Conservation (phyloP, 2,329 filamentous ascomycete genomes). For the Eutypa lata region DNA sequence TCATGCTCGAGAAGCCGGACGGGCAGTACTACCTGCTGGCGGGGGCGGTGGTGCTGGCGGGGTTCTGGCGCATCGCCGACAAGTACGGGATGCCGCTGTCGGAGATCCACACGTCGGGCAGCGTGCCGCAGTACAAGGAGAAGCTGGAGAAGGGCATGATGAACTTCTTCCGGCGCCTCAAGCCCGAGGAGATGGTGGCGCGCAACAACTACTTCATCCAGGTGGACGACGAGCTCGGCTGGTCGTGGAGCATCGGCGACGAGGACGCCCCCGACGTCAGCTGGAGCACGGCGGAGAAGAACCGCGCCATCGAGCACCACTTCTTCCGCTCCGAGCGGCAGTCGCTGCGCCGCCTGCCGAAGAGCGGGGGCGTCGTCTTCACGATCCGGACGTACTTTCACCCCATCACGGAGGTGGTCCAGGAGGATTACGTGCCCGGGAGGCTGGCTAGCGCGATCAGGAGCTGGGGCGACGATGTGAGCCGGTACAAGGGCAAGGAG, state of each 20-base stretch:
- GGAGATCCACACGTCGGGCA: slow-evolving; percentile 75
- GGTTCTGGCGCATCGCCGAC: slow-evolving; percentile 80
- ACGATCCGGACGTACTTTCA: slow-evolving; percentile 80
- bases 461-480: slow-evolving; percentile 79
- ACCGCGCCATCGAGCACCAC: slow-evolving; percentile 69
- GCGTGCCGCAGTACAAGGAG: slow-evolving; percentile 50
- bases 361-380: slow-evolving; percentile 60
- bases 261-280: slow-evolving; percentile 65
- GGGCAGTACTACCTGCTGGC: slow-evolving; percentile 80
- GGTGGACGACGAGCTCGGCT: slow-evolving; percentile 73
- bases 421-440: slow-evolving; percentile 75
- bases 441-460: slow-evolving; percentile 73
- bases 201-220: slow-evolving; percentile 88
- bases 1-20: slow-evolving; percentile 76
- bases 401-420: slow-evolving; percentile 62
- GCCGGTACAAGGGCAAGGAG: slow-evolving; percentile 73
- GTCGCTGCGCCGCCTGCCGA: slow-evolving; percentile 60
- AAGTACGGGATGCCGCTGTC: slow-evolving; percentile 77
- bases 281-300: slow-evolving; percentile 75
- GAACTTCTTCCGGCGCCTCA: slow-evolving; percentile 68
- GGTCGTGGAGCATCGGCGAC: slow-evolving; percentile 71
- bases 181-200: slow-evolving; percentile 59
- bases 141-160: slow-evolving; percentile 33
- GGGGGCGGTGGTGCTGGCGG: slow-evolving; percentile 71
- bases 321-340: slow-evolving; percentile 77